Evolutionary conservation across 108 stramenopile genomes (phyloP).

Genomic region (Cyclostephanos invisitatus): DNA sequence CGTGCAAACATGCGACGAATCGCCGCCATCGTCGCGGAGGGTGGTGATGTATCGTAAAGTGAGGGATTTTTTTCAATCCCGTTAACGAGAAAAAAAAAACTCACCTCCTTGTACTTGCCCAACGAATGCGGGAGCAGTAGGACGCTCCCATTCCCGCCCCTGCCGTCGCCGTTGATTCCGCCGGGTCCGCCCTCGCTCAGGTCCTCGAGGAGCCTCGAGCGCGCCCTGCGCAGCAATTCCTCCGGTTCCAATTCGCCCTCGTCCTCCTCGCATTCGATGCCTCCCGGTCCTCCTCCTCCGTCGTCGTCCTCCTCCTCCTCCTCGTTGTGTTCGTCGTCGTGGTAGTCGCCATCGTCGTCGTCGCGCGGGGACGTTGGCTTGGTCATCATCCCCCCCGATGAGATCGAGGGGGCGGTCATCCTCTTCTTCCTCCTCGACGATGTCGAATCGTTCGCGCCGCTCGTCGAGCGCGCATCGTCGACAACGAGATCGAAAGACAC

Average conservation of each 20-base stretch:
- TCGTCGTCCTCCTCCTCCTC: not conserved
- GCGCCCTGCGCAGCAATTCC: not conserved
- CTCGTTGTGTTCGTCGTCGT: not conserved
- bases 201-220: slow-evolving; percentile 77
- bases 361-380: slow-evolving; percentile 25
- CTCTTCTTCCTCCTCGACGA: not conserved
- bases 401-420: too few species aligned
- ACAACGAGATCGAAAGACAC: not conserved
- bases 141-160: slow-evolving; percentile 70
- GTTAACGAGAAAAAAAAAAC: slow-evolving; percentile 18
- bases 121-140: slow-evolving; percentile 81
- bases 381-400: too few species aligned
- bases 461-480: not conserved
- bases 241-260: slow-evolving; percentile 38
- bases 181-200: slow-evolving; percentile 56
- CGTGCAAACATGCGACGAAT: too few species aligned
- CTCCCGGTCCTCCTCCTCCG: not conserved
- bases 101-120: slow-evolving; percentile 85
- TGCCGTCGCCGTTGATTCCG: slow-evolving; percentile 19
- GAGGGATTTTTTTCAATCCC: too few species aligned
- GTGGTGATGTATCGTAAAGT: too few species aligned
- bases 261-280: not conserved
- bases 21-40: not conserved
- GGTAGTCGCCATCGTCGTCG: slow-evolving; percentile 19
- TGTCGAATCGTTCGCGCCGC: not conserved